Percentiles rank a stretch among this genome's conserved stretches.
Conservation (phyloP, 2,329 filamentous ascomycete species). For the Parastagonospora avenae region DNA sequence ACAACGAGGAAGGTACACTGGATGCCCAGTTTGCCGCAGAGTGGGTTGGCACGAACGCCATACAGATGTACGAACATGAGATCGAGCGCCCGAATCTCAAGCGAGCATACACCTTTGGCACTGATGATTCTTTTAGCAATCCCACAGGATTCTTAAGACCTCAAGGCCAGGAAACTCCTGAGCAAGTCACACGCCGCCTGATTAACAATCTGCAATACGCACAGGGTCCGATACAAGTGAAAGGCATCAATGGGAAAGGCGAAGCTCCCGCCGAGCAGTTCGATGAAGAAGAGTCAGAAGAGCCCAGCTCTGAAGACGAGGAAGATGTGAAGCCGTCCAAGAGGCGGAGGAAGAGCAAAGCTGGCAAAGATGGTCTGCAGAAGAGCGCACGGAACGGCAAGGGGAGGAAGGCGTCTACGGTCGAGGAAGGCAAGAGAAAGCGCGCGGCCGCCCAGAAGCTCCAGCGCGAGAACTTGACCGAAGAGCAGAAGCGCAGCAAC, state of each 20-base stretch:
- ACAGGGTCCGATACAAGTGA: constrained; percentile 16
- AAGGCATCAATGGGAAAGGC: constrained; percentile 9
- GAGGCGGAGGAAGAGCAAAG: constrained; percentile 32
- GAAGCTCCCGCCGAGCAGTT: constrained; percentile 21
- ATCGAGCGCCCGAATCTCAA: constrained; percentile 29
- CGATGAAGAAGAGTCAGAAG: constrained; percentile 13
- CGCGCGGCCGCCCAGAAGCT: constrained; percentile 32
- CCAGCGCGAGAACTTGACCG: constrained; percentile 65
- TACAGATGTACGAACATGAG: constrained; percentile 24
- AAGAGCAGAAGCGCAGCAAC: constrained; percentile 82
- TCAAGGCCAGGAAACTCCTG: constrained; percentile 26
- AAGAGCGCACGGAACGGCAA: constrained; percentile 30
- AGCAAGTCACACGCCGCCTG: constrained; percentile 29
- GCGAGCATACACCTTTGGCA: constrained; percentile 42
- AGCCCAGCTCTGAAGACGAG: constrained; percentile 24
- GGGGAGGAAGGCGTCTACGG: constrained; percentile 23
- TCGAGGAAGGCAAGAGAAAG: constrained; percentile 35
- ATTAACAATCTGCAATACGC: constrained; percentile 29
- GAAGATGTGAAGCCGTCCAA: constrained; percentile 25
- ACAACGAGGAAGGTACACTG: constrained; percentile 31
- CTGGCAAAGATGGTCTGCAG: constrained; percentile 18
- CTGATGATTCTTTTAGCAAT: constrained; percentile 43
- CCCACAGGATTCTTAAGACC: constrained; percentile 31
- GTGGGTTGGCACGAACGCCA: constrained; percentile 26
- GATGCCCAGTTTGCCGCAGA: constrained; percentile 36